Conservation (phyloP, 495 filamentous ascomycete genomes). For the Wilcoxina mikolae region DNA sequence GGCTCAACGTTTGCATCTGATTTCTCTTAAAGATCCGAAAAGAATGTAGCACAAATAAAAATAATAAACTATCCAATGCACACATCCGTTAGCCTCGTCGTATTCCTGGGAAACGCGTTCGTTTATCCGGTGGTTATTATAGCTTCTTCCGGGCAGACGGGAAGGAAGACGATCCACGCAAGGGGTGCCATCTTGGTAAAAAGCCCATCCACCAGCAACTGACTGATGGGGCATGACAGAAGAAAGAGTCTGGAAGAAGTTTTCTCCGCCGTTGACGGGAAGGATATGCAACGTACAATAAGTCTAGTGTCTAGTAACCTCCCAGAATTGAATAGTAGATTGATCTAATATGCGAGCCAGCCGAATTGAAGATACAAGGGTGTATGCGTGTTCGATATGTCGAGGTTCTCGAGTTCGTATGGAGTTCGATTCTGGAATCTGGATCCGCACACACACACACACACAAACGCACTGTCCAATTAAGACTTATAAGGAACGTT, state of each 20-base stretch:
- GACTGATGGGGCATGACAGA: not conserved
- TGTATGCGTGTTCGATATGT: not conserved
- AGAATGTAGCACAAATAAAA: conserved; percentile 23
- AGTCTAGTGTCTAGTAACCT: not conserved
- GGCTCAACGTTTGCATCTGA: conserved; percentile 21
- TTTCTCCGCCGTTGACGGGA: too few relatives aligned
- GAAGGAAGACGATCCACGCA: not conserved
- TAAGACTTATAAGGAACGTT: too few relatives aligned
- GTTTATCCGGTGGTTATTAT: not conserved
- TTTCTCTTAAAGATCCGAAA: conserved; percentile 8
- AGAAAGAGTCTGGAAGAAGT: not conserved
- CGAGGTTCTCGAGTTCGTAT: not conserved
- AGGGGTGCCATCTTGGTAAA: not conserved
- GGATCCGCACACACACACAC: too few relatives aligned
- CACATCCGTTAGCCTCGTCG: conserved; percentile 24
- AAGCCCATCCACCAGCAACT: not conserved
- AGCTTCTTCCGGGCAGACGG: not conserved
- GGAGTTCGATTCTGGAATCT: too few relatives aligned
- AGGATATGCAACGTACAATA: not conserved
- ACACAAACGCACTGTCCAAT: too few relatives aligned
- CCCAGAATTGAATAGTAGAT: not conserved
- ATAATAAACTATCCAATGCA: conserved; percentile 17
- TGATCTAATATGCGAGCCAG: not conserved
- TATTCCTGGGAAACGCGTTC: not conserved
- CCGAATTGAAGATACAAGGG: too few relatives aligned